These are phyloP conservation scores for Chlamydomonas asymmetrica DNA, from an alignment of 139 green algal genomes.

Conservation along the genomic window DNA sequence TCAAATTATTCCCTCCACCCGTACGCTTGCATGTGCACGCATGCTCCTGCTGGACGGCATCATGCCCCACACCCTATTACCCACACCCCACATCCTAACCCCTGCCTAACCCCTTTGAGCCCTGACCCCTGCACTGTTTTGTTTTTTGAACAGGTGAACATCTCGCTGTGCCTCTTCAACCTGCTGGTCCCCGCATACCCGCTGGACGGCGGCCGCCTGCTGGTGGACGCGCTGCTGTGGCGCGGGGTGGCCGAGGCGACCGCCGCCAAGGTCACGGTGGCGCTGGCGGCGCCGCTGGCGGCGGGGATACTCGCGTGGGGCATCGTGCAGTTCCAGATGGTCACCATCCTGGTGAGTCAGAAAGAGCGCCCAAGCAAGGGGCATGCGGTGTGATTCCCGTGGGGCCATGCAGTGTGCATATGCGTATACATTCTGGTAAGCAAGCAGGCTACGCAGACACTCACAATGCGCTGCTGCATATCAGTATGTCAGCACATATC, in stretches of 20 bases:
- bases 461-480: too few species aligned
- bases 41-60: too few species aligned
- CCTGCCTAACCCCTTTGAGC: neutral
- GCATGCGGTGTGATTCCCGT: too few species aligned
- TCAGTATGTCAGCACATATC: too few species aligned
- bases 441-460: too few species aligned
- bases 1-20: neutral
- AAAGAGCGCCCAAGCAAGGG: too few species aligned
- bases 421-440: too few species aligned
- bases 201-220: constrained; percentile 67
- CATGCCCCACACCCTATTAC: neutral
- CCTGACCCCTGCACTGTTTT: neutral
- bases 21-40: neutral
- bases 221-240: constrained; percentile 57
- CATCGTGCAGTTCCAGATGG: constrained; percentile 30
- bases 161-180: constrained; percentile 77
- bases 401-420: too few species aligned
- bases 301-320: constrained; percentile 40
- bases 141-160: constrained; percentile 57
- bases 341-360: constrained; percentile 39
- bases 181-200: constrained; percentile 78
- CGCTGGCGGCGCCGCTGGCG: constrained; percentile 35
- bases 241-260: constrained; percentile 25
- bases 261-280: constrained; percentile 35
- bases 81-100: neutral